Percentiles rank a stretch among this genome's conserved stretches.
phyloP scores from a whole-genome alignment of 2,329 filamentous ascomycete genomes.

The Onygenales sp. region DNA sequence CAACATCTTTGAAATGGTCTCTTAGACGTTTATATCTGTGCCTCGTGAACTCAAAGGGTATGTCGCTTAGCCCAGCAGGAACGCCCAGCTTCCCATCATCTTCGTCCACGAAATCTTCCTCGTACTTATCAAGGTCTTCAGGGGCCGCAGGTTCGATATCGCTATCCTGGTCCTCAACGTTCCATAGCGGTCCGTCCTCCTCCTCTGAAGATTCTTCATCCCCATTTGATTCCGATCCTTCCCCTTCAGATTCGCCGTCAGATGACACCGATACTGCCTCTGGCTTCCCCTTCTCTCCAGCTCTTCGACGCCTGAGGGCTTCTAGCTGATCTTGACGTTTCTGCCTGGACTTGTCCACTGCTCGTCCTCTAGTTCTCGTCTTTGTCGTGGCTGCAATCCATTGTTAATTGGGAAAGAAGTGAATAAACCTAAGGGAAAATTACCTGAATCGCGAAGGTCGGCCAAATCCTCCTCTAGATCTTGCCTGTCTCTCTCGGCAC shows the following conservation, averaged over 20 bases:
- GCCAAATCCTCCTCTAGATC: conserved; percentile 38
- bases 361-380: conserved; percentile 31
- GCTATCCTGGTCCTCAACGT: conserved; percentile 20
- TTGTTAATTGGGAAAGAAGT: conserved; percentile 7
- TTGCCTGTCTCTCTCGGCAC: conserved; percentile 23
- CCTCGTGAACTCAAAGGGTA: conserved; percentile 61
- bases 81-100: conserved; percentile 50
- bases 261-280: conserved; percentile 11
- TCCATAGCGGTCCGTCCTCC: conserved; percentile 18
- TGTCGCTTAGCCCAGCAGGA: conserved; percentile 39
- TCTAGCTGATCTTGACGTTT: conserved; percentile 34
- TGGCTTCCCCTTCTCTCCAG: conserved; percentile 26
- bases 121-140: conserved; percentile 45
- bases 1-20: conserved; percentile 62
- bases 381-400: conserved; percentile 23
- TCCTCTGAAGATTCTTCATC: conserved; percentile 1
- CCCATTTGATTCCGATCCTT: conserved; percentile 5
- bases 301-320: conserved; percentile 31
- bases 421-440: not conserved
- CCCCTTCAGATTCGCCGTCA: conserved; percentile 15
- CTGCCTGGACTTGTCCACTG: conserved; percentile 29
- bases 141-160: conserved; percentile 21
- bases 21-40: conserved; percentile 58
- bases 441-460: conserved; percentile 36
- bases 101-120: conserved; percentile 58